These are phyloP conservation scores for Prunus kanzakura DNA, from an alignment of 306 rosid species.

Conservation along the genomic window DNA sequence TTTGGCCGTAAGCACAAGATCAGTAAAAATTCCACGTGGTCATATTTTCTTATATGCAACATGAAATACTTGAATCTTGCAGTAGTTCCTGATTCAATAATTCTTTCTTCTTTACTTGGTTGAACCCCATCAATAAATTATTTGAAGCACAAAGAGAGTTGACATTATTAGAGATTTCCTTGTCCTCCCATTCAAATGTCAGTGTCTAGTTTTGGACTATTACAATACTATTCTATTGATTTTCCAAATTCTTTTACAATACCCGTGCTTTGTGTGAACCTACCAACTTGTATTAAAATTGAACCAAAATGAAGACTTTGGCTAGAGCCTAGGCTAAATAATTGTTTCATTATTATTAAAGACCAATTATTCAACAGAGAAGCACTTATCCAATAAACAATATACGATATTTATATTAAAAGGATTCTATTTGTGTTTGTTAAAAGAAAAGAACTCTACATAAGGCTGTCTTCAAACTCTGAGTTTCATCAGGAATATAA, in stretches of 20 bases:
- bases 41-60: too few relatives aligned
- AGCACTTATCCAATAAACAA: not conserved
- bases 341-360: not conserved
- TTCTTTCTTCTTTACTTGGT: not conserved
- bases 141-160: not conserved
- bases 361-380: not conserved
- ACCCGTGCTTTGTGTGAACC: not conserved
- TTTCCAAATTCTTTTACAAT: too few relatives aligned
- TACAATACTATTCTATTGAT: not conserved
- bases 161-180: not conserved
- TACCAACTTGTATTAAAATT: not conserved
- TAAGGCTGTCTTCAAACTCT: not conserved
- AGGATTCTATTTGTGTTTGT: not conserved
- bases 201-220: not conserved
- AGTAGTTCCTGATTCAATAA: not conserved
- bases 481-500: not conserved
- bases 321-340: not conserved
- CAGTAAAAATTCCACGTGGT: too few relatives aligned
- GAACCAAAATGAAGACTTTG: not conserved
- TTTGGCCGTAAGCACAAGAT: too few relatives aligned
- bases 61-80: not conserved
- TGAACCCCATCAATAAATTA: not conserved
- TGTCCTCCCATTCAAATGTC: not conserved
- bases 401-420: too few relatives aligned
- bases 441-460: too few relatives aligned